Base-by-base conservation (phyloP, 768 basidiomycete species). In the Tubosaeta sp. region DNA sequence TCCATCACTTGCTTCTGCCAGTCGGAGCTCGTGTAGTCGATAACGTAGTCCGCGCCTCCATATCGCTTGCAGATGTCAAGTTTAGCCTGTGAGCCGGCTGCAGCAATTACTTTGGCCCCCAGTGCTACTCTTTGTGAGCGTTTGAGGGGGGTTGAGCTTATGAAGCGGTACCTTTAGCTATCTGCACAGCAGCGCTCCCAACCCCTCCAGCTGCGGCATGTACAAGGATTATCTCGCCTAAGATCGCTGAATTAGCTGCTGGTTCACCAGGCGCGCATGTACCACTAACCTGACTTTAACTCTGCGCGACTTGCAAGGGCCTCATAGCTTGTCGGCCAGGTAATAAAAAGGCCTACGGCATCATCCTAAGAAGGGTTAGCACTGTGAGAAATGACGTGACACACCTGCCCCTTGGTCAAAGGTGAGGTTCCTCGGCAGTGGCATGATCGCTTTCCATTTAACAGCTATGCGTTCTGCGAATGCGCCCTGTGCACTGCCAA, bases 191-290 rank as follows among this genome's bases (percentile, higher is more conserved):
- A 6, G 86, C 84, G 45, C 95, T 83, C 0, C 94, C 94, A 5
- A 98, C 94, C 12, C 94, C 95, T 3, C 95, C 95, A 1, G 94
- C 95, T n/a, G 90, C 90, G 7, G 94, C 95, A 44, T 92, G 91
- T 4, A 98, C 85, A 3, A 99, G 81, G 3, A 96, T 81, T 81
- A 87, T 93, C 71, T 97, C 95, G 19, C 88, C 89, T 88, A 44
- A 27, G 14, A 10, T 27, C 36, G 4, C n/a, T 25, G 22, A 30
- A 46, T 58, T 18, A 62, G 55, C 44, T n/a, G n/a, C 22, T 11
- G 18, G 46, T 19, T 47, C 24, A 49, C 38, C 32, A 36, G 16
- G 45, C 7, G 32, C 2, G 31, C 44, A 34, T 8, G 13, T 3
- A 31, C 27, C n/a, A 12, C 18, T 74, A 32, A 84, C 90, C 93